Evolutionary conservation across 768 basidiomycete species (phyloP).

Genomic region (Psilocybe cyanescens): DNA sequence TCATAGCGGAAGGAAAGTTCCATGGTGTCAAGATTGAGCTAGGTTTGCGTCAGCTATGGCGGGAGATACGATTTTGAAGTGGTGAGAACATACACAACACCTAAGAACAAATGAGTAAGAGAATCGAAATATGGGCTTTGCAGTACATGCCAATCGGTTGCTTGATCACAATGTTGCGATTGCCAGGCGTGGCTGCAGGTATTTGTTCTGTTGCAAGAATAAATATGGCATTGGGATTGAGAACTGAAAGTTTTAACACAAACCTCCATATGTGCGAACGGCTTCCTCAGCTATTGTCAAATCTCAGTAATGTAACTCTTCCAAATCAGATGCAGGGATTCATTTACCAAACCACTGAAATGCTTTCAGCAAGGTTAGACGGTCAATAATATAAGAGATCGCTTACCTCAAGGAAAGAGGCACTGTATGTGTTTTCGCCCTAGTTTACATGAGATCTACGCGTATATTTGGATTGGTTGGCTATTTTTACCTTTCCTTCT

Average conservation of each 20-base stretch:
- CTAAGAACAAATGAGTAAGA: conserved; percentile 19
- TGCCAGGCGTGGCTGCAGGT: conserved; percentile 68
- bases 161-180: conserved; percentile 89
- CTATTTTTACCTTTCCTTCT: conserved; percentile 69
- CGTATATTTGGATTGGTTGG: not conserved
- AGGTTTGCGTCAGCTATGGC: conserved; percentile 7
- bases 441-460: conserved; percentile 29
- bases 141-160: conserved; percentile 78
- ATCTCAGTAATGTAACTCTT: conserved; percentile 8
- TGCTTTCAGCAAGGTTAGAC: not conserved
- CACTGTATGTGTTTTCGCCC: conserved; percentile 86
- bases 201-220: conserved; percentile 65
- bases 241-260: conserved; percentile 16
- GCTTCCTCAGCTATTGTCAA: conserved; percentile 80
- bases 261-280: conserved; percentile 88
- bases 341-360: conserved; percentile 79
- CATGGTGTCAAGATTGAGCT: conserved; percentile 84
- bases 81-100: conserved; percentile 41
- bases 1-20: conserved; percentile 98
- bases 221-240: not conserved
- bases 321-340: not conserved
- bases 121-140: not conserved
- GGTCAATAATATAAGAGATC: not conserved
- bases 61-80: not conserved
- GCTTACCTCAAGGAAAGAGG: conserved; percentile 80